A percentile compares a stretch with the other conserved stretches of the same genome.
phyloP scores from a whole-genome alignment of 1,139 yeast genomes.

The Spencermartinsiella ligniputridi region DNA sequence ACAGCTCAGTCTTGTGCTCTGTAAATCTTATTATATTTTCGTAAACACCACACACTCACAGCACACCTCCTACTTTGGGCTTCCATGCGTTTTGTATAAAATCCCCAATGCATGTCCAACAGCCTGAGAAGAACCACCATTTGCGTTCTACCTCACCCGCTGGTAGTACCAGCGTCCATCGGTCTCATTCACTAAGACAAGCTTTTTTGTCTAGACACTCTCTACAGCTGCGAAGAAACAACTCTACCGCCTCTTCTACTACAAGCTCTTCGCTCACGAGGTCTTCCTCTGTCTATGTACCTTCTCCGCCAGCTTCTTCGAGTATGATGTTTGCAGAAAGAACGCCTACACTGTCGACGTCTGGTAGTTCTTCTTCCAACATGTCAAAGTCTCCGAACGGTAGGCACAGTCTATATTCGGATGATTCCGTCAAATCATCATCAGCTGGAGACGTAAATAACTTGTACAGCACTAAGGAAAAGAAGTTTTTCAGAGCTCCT shows the following conservation, averaged over 20 bases:
- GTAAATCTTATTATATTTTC: too few species aligned
- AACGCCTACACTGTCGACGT: neutral
- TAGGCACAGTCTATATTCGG: neutral
- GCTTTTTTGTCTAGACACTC: neutral
- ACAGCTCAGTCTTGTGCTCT: too few species aligned
- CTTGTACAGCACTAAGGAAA: neutral
- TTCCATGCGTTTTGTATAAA: too few species aligned
- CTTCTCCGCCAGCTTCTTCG: neutral
- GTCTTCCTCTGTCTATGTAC: neutral
- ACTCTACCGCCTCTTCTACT: neutral
- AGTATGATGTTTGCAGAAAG: neutral
- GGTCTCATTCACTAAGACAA: neutral
- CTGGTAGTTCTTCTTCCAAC: too few species aligned
- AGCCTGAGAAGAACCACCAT: neutral
- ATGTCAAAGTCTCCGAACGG: neutral
- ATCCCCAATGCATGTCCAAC: too few species aligned
- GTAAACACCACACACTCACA: too few species aligned
- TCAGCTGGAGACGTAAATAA: neutral
- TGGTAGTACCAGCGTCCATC: neutral
- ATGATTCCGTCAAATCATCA: neutral
- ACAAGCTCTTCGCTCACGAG: neutral
- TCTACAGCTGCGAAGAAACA: neutral
- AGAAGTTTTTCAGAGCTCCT: neutral
- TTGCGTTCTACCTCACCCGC: neutral
- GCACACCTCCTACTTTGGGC: too few species aligned